Conservation (phyloP, 306 rosid species). For the Pyrus pyrifolia region DNA sequence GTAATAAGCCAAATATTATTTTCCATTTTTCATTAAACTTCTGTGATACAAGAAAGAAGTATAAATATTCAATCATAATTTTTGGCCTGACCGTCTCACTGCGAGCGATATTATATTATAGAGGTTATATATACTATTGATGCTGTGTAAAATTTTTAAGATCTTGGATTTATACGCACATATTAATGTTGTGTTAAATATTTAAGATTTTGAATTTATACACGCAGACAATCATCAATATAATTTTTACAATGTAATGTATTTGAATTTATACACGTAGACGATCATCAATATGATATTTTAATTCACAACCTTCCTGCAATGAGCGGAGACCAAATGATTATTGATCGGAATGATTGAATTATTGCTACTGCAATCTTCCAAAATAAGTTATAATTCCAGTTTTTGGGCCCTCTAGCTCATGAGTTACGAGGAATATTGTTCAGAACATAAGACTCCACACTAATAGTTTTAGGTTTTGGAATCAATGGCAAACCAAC, state of each 20-base stretch:
- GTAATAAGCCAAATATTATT: slow-evolving; percentile 17
- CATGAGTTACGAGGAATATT: background rate
- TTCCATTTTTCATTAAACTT: slow-evolving; percentile 6
- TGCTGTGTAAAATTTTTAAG: background rate
- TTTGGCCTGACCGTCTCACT: fast-evolving
- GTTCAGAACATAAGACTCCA: background rate
- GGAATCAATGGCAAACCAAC: background rate
- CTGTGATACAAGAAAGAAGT: background rate
- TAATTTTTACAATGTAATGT: background rate
- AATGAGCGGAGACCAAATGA: background rate
- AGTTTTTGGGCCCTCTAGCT: background rate
- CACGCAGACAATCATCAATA: background rate
- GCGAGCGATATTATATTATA: too few relatives aligned
- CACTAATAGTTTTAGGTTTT: background rate
- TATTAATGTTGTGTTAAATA: background rate
- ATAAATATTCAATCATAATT: background rate
- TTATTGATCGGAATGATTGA: background rate
- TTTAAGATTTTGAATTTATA: background rate
- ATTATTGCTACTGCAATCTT: background rate
- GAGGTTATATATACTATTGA: too few relatives aligned
- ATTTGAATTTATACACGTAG: background rate
- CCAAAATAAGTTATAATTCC: background rate
- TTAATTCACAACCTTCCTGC: too few relatives aligned
- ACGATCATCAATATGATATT: background rate
- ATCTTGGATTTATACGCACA: background rate